Evolutionary conservation across 176 grass and related monocot genomes (phyloP).

Genomic region (Zizania latifolia): DNA sequence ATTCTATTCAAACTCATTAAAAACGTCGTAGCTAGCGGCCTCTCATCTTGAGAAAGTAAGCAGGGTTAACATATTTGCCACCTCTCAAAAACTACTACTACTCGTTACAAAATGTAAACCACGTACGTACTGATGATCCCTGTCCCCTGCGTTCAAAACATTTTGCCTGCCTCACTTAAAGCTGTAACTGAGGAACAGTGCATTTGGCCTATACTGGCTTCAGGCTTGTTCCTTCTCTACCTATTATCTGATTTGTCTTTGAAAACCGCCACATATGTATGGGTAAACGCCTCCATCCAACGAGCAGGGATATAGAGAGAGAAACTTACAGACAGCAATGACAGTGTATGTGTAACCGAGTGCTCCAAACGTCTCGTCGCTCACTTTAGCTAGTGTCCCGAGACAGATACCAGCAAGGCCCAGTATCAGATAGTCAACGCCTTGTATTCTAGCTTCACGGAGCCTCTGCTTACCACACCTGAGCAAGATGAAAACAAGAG

Average conservation of each 20-base stretch:
- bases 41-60: too few relatives aligned
- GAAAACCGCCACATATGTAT: neutral
- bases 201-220: neutral
- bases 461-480: conserved; percentile 80
- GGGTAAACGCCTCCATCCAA: neutral
- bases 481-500: neutral
- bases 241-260: too few relatives aligned
- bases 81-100: too few relatives aligned
- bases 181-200: neutral
- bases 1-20: neutral
- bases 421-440: conserved; percentile 74
- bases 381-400: conserved; percentile 85
- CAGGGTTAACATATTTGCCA: too few relatives aligned
- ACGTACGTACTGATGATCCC: too few relatives aligned
- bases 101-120: too few relatives aligned
- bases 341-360: conserved; percentile 86
- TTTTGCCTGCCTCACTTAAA: neutral
- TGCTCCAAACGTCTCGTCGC: conserved; percentile 75
- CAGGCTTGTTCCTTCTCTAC: too few relatives aligned
- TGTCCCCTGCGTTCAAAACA: too few relatives aligned
- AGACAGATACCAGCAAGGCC: conserved; percentile 75
- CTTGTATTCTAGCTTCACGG: conserved; percentile 82
- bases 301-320: too few relatives aligned
- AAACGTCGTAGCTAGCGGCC: neutral
- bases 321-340: conserved; percentile 85